Percentiles rank a stretch among this genome's conserved stretches.
Evolutionary conservation across 2,329 filamentous ascomycete genomes (phyloP).

Genomic region (Chaetomiaceae sp.): DNA sequence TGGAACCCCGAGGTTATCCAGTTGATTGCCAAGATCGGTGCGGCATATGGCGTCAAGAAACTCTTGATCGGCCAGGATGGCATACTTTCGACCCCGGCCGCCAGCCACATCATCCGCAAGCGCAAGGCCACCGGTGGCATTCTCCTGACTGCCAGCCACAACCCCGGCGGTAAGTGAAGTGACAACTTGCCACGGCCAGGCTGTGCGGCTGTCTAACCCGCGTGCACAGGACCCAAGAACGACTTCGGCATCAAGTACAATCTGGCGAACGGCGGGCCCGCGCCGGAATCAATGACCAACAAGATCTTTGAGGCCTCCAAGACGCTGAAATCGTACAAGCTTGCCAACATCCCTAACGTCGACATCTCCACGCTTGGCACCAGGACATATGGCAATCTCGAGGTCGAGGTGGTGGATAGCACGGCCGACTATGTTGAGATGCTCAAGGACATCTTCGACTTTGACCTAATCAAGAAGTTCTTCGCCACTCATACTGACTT

Average conservation of each 20-base stretch:
- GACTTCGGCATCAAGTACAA: conserved; percentile 99
- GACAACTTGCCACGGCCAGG: conserved; percentile 2
- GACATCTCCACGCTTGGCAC: conserved; percentile 80
- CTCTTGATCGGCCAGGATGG: conserved; percentile 92
- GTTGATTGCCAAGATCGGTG: conserved; percentile 93
- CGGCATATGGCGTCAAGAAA: conserved; percentile 98
- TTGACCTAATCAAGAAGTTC: conserved; percentile 91
- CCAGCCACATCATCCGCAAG: conserved; percentile 93
- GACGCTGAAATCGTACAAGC: conserved; percentile 85
- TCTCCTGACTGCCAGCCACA: conserved; percentile 93
- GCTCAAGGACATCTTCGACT: conserved; percentile 99
- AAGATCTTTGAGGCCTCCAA: conserved; percentile 95
- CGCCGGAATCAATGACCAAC: conserved; percentile 94
- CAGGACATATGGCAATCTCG: conserved; percentile 76
- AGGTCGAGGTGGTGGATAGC: conserved; percentile 94
- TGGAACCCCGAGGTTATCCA: conserved; percentile 97
- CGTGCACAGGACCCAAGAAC: conserved; percentile 68
- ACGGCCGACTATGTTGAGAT: conserved; percentile 87
- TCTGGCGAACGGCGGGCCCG: conserved; percentile 89
- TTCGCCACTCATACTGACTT: conserved; percentile 83
- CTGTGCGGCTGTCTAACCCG: neutral
- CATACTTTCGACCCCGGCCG: conserved; percentile 93
- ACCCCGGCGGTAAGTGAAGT: conserved; percentile 74
- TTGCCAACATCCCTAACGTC: conserved; percentile 78
- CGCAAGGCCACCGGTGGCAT: conserved; percentile 95